Evolutionary conservation across 352 stramenopile genomes (phyloP).

Genomic region (Phytophthora pisi): DNA sequence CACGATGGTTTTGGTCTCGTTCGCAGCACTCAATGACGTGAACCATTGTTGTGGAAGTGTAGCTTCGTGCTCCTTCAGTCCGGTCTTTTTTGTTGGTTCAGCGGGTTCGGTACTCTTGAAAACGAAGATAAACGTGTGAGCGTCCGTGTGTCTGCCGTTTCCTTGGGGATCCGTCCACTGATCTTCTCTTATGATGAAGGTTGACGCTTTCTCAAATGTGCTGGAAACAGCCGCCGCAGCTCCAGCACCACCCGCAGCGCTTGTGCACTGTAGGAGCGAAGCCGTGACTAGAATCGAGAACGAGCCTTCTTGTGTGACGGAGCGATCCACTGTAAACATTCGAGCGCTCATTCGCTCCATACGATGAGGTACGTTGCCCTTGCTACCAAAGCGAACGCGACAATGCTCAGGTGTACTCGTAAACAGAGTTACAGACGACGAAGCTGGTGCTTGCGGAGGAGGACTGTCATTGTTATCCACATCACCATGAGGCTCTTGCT

Average conservation of each 20-base stretch:
- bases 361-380: slow-evolving; percentile 35
- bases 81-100: slow-evolving; percentile 1
- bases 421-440: slow-evolving; percentile 47
- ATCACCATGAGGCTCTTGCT: background rate
- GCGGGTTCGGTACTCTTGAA: slow-evolving; percentile 24
- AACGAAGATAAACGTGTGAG: slow-evolving; percentile 59
- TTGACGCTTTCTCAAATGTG: slow-evolving; percentile 18
- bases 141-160: background rate
- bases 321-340: slow-evolving; percentile 48
- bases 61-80: slow-evolving; percentile 13
- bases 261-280: slow-evolving; percentile 49
- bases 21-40: slow-evolving; percentile 41
- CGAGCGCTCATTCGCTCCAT: slow-evolving; percentile 51
- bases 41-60: slow-evolving; percentile 57
- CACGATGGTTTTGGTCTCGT: slow-evolving; percentile 48
- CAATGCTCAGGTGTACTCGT: slow-evolving; percentile 47
- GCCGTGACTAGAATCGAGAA: slow-evolving; percentile 52
- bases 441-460: background rate
- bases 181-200: slow-evolving; percentile 23
- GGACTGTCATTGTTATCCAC: background rate
- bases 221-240: slow-evolving; percentile 37
- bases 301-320: background rate
- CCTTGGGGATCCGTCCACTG: slow-evolving; percentile 1
- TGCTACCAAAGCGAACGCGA: slow-evolving; percentile 22
- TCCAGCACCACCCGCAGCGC: slow-evolving; percentile 36